Base-by-base conservation (phyloP, 345 rosid species). In the Sisymbrium irio region DNA sequence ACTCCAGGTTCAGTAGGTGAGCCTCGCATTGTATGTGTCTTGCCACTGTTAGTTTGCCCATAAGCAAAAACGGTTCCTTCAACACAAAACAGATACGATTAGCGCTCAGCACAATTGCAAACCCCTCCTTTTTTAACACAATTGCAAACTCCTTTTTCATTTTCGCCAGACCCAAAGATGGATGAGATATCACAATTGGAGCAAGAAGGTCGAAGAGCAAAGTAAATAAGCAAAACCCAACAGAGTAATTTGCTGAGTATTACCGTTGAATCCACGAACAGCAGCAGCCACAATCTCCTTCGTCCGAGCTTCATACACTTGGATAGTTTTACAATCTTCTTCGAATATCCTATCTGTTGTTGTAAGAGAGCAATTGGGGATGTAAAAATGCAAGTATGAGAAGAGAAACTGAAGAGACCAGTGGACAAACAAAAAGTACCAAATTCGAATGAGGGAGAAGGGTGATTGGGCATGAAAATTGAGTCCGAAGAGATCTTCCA, bases 11-110 rank as follows among this genome's bases (percentile, higher is more conserved):
- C 98, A 35, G 46, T 36, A 11, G 56, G 72, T 1, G 97, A 83
- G 53, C 98, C 98, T 47, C 98, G 87, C 98, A 94, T 94, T 7
- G 98, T 94, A 64, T 91, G 91, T 0, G 98, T 94, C 87, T 94
- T 94, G 12, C 97, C 98, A 44, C 97, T 94, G 39, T 91, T 91
- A 6, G 98, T 94, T 72, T 94, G 97, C 36, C 98, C 98, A 47
- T 94, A 94, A 19, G 97, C 98, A 83, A 94, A 94, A 40, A 94
- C 96, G 9, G 98, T 94, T 17, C 98, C 98, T 94, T 62, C 44
- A 68, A 11, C 59, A 9, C 36, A 3, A 71, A 20, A 59, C 47
- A 69, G 3, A 75, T 42, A 32, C 10, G 5, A 69, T 20, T 65
- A 56, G 12, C 20, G 25, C 25, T 22, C 50, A 18, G 17, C 28